Percentiles rank a stretch among this genome's conserved stretches.
phyloP scores from a whole-genome alignment of 768 basidiomycete species.

The Lactifluus hygrophoroides region DNA sequence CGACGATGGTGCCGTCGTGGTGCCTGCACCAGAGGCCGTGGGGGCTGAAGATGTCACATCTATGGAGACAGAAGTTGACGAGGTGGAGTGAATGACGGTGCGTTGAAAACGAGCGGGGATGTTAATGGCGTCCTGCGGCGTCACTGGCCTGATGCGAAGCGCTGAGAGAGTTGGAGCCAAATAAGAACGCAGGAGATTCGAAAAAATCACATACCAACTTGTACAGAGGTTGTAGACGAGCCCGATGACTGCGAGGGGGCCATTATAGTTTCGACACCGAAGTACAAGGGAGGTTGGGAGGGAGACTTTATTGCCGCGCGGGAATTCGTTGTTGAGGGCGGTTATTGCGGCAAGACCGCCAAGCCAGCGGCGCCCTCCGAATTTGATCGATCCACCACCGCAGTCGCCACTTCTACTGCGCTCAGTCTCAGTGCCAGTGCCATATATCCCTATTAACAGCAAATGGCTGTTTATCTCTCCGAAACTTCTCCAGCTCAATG shows the following conservation, averaged over 20 bases:
- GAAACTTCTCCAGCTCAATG: slow-evolving; percentile 44
- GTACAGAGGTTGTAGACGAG: slow-evolving; percentile 73
- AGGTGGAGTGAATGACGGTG: slow-evolving; percentile 71
- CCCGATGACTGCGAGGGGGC: slow-evolving; percentile 60
- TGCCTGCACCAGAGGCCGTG: slow-evolving; percentile 41
- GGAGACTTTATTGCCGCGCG: slow-evolving; percentile 9
- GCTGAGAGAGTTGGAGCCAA: slow-evolving; percentile 36
- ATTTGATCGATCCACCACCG: neutral
- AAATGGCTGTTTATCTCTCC: slow-evolving; percentile 13
- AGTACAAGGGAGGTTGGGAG: slow-evolving; percentile 12
- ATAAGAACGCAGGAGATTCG: slow-evolving; percentile 18
- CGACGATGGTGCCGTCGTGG: slow-evolving; percentile 34
- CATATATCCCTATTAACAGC: neutral
- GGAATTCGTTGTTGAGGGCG: slow-evolving; percentile 10
- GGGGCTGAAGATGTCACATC: slow-evolving; percentile 56
- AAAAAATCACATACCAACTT: slow-evolving; percentile 70
- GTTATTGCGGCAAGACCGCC: slow-evolving; percentile 4
- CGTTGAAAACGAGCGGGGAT: slow-evolving; percentile 94
- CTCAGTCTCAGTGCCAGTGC: no score
- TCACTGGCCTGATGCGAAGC: slow-evolving; percentile 84
- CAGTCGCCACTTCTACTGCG: no score
- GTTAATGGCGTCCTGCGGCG: slow-evolving; percentile 70
- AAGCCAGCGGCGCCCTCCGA: slow-evolving; percentile 2
- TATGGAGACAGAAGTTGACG: slow-evolving; percentile 70
- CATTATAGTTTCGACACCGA: slow-evolving; percentile 36